phyloP scores from a whole-genome alignment of 345 rosid genomes.

The Excoecaria cochinchinensis region DNA sequence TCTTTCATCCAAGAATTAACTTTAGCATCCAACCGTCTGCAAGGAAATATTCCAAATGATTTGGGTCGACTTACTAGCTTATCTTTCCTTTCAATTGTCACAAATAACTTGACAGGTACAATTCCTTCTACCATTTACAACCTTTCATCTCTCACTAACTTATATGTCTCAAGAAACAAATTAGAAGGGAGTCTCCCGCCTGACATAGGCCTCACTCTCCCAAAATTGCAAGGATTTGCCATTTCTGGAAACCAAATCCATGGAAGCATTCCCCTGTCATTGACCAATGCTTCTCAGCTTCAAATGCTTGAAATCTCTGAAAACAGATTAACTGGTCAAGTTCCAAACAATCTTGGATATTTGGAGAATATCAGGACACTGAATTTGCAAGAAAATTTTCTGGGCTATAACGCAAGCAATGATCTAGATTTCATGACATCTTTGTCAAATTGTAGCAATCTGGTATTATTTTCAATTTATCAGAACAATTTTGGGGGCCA shows the following conservation, averaged over 20 bases:
- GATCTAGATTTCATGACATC: constrained; percentile 17
- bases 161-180: too few relatives aligned
- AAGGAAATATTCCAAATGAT: too few relatives aligned
- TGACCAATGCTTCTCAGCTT: neutral
- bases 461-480: fast-evolving
- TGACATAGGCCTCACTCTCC: neutral
- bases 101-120: too few relatives aligned
- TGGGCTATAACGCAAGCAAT: neutral
- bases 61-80: too few relatives aligned
- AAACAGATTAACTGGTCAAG: neutral
- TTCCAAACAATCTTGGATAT: neutral
- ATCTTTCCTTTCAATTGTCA: too few relatives aligned
- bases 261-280: neutral
- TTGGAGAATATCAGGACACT: neutral
- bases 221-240: neutral
- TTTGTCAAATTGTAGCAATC: constrained; percentile 8
- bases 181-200: neutral
- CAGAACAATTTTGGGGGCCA: constrained; percentile 15
- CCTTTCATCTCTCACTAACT: too few relatives aligned
- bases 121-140: too few relatives aligned
- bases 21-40: too few relatives aligned
- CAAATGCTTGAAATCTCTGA: neutral
- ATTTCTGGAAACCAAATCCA: neutral
- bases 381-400: neutral
- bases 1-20: too few relatives aligned